phyloP scores from a whole-genome alignment of 2,329 filamentous ascomycete genomes.

The Dendryphion nanum region DNA sequence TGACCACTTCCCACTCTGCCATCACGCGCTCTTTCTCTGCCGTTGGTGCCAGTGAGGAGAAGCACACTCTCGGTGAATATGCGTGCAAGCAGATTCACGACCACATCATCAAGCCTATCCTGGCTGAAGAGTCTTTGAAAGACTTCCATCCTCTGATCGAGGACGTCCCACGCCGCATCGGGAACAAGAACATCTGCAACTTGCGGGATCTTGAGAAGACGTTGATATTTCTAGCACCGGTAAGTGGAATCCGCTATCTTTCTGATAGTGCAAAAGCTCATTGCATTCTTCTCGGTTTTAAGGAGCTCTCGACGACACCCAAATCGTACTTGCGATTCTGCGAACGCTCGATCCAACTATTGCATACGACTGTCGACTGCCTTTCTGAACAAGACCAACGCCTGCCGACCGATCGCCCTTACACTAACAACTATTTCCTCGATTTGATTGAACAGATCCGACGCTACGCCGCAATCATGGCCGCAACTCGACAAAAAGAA shows the following conservation, averaged over 20 bases:
- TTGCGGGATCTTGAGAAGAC: constrained; percentile 94
- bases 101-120: constrained; percentile 71
- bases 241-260: constrained; percentile 65
- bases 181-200: constrained; percentile 81
- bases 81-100: constrained; percentile 78
- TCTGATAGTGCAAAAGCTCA: constrained; percentile 64
- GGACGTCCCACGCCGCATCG: constrained; percentile 76
- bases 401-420: constrained; percentile 80
- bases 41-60: constrained; percentile 37
- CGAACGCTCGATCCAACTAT: constrained; percentile 83
- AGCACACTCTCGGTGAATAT: constrained; percentile 63
- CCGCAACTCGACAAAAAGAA: constrained; percentile 68
- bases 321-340: constrained; percentile 83
- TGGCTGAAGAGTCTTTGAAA: constrained; percentile 70
- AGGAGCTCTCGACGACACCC: constrained; percentile 70
- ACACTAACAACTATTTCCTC: constrained; percentile 95
- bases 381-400: constrained; percentile 84
- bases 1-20: constrained; percentile 36
- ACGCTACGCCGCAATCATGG: constrained; percentile 82
- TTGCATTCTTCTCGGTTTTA: constrained; percentile 61
- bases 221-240: constrained; percentile 84
- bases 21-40: constrained; percentile 47
- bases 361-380: constrained; percentile 84
- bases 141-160: constrained; percentile 78
- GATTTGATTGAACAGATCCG: constrained; percentile 93